A percentile compares a stretch with the other conserved stretches of the same genome.
Evolutionary conservation across 176 grass and related monocot species (phyloP).

Genomic region (Oropetium thomaeum): DNA sequence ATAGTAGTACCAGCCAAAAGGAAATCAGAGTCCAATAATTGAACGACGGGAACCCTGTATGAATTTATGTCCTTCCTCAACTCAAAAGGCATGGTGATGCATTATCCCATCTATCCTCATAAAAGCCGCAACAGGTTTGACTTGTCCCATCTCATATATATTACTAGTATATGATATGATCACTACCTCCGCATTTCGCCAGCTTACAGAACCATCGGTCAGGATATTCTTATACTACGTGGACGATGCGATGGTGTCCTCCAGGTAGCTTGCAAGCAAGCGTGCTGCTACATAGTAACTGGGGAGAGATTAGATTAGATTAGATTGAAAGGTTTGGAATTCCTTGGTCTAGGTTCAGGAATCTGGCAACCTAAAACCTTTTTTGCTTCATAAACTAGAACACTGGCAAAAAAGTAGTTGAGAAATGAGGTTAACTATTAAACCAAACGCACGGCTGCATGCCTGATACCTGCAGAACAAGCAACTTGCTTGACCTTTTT

Average conservation of each 20-base stretch:
- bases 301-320: constrained; percentile 33
- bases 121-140: too few relatives aligned
- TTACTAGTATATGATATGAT: background rate
- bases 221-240: background rate
- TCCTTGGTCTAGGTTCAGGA: background rate
- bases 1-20: too few relatives aligned
- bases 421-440: constrained; percentile 38
- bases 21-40: too few relatives aligned
- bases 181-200: too few relatives aligned
- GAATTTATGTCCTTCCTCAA: too few relatives aligned
- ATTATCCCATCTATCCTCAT: too few relatives aligned
- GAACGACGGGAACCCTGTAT: too few relatives aligned
- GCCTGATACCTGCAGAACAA: background rate
- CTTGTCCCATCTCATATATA: constrained; percentile 2
- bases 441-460: constrained; percentile 21
- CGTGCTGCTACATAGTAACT: background rate
- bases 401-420: constrained; percentile 29
- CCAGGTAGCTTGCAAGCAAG: constrained; percentile 43
- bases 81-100: too few relatives aligned
- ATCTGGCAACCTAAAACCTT: constrained; percentile 33
- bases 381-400: background rate
- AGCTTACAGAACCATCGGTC: background rate
- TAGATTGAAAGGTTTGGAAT: constrained; percentile 39
- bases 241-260: background rate
- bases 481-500: constrained; percentile 1